Evolutionary conservation across 2,329 filamentous ascomycete genomes (phyloP).

Genomic region (Beauveria scarabaeidicola): DNA sequence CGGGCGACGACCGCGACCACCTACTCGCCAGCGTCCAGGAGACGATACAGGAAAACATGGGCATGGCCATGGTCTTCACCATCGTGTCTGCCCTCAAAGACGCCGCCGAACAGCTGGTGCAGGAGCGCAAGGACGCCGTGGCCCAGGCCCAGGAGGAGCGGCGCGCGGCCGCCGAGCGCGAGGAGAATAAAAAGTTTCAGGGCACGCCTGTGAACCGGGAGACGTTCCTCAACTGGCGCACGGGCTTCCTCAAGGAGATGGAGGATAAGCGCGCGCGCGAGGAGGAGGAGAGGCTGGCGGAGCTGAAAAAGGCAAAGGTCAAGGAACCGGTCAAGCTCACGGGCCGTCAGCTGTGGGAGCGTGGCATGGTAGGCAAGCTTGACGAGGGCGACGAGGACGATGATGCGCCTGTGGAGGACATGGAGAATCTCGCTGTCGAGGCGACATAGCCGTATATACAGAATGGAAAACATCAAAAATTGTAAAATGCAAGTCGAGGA

Average conservation of each 20-base stretch:
- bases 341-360: slow-evolving; percentile 71
- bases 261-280: slow-evolving; percentile 59
- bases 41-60: slow-evolving; percentile 83
- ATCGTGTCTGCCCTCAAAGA: slow-evolving; percentile 84
- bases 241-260: slow-evolving; percentile 70
- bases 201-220: slow-evolving; percentile 83
- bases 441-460: slow-evolving; percentile 24
- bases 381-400: slow-evolving; percentile 60
- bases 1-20: slow-evolving; percentile 67
- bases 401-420: slow-evolving; percentile 50
- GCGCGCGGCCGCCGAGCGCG: slow-evolving; percentile 58
- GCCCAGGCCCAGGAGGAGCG: slow-evolving; percentile 43
- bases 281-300: slow-evolving; percentile 72
- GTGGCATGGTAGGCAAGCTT: slow-evolving; percentile 57
- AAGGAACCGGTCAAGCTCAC: slow-evolving; percentile 69
- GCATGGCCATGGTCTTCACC: slow-evolving; percentile 97
- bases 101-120: slow-evolving; percentile 74
- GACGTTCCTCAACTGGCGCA: slow-evolving; percentile 76
- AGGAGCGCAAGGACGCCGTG: slow-evolving; percentile 59
- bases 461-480: not conserved
- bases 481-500: not conserved
- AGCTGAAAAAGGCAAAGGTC: slow-evolving; percentile 68
- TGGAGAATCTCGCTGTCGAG: slow-evolving; percentile 66
- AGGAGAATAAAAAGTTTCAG: slow-evolving; percentile 95
- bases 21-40: slow-evolving; percentile 64